These are phyloP conservation scores for Metschnikowia henanensis DNA, from an alignment of 805 yeast genomes.

Conservation along the genomic window DNA sequence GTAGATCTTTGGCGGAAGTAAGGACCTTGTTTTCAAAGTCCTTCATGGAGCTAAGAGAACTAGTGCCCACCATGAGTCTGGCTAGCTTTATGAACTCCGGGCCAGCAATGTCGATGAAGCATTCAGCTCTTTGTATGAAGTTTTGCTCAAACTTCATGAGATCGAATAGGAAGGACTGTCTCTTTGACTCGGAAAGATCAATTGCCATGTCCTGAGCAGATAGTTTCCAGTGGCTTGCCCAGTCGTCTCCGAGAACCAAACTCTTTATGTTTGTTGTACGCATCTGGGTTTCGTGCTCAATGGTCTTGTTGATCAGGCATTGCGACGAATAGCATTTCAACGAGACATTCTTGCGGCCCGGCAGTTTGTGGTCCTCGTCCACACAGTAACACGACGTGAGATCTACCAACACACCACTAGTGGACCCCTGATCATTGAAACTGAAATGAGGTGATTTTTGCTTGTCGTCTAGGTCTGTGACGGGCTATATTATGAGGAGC, in stretches of 20 bases:
- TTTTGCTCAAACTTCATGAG: constrained; percentile 69
- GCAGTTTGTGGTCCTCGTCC: constrained; percentile 14
- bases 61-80: constrained; percentile 21
- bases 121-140: constrained; percentile 64
- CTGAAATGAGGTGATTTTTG: background rate
- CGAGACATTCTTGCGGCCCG: constrained; percentile 4
- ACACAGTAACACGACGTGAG: constrained; percentile 48
- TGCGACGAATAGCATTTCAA: constrained; percentile 32
- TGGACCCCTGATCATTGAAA: constrained; percentile 16
- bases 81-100: constrained; percentile 40
- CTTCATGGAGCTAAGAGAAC: constrained; percentile 25
- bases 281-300: constrained; percentile 20
- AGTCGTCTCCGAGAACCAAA: constrained; percentile 43
- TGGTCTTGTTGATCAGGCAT: constrained; percentile 29
- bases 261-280: constrained; percentile 21
- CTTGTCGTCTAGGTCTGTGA: background rate
- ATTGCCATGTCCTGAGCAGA: constrained; percentile 53
- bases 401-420: constrained; percentile 45
- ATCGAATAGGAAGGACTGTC: constrained; percentile 77
- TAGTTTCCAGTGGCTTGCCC: constrained; percentile 69
- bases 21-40: constrained; percentile 61
- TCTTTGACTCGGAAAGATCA: constrained; percentile 52
- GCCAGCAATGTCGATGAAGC: constrained; percentile 52
- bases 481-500: constrained; percentile 22
- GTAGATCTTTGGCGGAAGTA: constrained; percentile 53